Percentiles rank a stretch among this genome's conserved stretches.
Evolutionary conservation across 1,284 basidiomycete genomes (phyloP).

Genomic region (Ganoderma boninense): DNA sequence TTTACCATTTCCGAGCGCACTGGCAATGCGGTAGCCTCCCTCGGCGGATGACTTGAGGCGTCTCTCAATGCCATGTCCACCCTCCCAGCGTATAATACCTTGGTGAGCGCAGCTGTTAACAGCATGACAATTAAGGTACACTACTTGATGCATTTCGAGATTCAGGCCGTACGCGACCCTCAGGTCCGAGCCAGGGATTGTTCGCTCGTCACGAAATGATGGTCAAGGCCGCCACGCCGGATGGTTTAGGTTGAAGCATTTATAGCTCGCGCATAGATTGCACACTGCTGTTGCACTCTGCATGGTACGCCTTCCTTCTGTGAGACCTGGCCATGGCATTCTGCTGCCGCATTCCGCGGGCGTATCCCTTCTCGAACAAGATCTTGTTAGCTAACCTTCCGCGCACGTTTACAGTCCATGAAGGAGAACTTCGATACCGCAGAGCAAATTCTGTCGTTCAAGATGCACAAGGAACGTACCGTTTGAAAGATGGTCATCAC

Average conservation of each 20-base stretch:
- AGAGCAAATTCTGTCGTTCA: conserved; percentile 91
- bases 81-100: too few relatives aligned
- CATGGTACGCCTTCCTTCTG: conserved; percentile 53
- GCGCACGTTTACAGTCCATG: conserved; percentile 78
- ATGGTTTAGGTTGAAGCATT: conserved; percentile 86
- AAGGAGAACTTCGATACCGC: conserved; percentile 91
- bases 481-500: conserved; percentile 95
- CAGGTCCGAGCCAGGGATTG: too few relatives aligned
- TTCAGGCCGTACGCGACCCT: conserved; percentile 63
- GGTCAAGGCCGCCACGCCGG: conserved; percentile 71
- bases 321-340: too few relatives aligned
- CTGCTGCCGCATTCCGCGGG: background rate
- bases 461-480: conserved; percentile 86
- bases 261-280: conserved; percentile 95
- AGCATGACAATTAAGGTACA: conserved; percentile 39
- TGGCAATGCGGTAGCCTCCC: too few relatives aligned
- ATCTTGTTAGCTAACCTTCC: background rate
- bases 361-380: too few relatives aligned
- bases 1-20: too few relatives aligned
- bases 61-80: too few relatives aligned
- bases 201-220: too few relatives aligned
- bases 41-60: too few relatives aligned
- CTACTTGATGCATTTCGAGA: conserved; percentile 87
- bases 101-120: too few relatives aligned
- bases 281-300: conserved; percentile 91